Percentiles rank a stretch among this genome's conserved stretches.
Evolutionary conservation across 1,284 basidiomycete genomes (phyloP).

Genomic region (Apiotrichum montevideense): DNA sequence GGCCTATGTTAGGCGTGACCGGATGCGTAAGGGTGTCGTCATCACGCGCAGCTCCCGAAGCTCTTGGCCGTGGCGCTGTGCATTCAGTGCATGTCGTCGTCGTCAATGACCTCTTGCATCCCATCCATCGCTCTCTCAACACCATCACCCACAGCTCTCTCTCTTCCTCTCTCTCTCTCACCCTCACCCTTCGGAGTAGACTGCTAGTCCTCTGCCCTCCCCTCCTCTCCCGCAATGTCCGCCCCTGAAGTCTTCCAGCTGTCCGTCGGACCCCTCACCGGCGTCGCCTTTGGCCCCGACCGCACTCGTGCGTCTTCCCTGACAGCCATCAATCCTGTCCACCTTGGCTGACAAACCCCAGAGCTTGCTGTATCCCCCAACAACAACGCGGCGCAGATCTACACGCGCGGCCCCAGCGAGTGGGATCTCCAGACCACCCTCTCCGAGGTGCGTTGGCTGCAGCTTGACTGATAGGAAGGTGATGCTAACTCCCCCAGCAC

Average conservation of each 20-base stretch:
- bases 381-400: conserved; percentile 82
- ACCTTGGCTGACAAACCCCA: conserved; percentile 36
- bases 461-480: too few relatives aligned
- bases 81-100: neutral
- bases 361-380: conserved; percentile 90
- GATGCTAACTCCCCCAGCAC: conserved; percentile 57
- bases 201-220: conserved; percentile 38
- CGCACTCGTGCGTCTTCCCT: conserved; percentile 60
- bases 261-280: conserved; percentile 75
- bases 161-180: neutral
- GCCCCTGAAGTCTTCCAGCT: conserved; percentile 70
- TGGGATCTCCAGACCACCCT: conserved; percentile 78
- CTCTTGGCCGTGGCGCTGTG: too few relatives aligned
- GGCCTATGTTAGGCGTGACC: too few relatives aligned
- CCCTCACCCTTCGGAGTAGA: conserved; percentile 26
- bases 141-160: neutral
- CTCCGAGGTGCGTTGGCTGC: conserved; percentile 60
- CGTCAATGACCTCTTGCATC: neutral
- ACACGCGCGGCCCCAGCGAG: conserved; percentile 55
- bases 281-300: conserved; percentile 88
- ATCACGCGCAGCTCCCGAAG: too few relatives aligned
- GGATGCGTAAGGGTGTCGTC: too few relatives aligned
- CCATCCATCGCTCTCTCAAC: neutral
- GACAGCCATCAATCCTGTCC: neutral
- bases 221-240: conserved; percentile 55